These are phyloP conservation scores for Solanum chacoense DNA, from an alignment of 305 asterid genomes.

Conservation along the genomic window DNA sequence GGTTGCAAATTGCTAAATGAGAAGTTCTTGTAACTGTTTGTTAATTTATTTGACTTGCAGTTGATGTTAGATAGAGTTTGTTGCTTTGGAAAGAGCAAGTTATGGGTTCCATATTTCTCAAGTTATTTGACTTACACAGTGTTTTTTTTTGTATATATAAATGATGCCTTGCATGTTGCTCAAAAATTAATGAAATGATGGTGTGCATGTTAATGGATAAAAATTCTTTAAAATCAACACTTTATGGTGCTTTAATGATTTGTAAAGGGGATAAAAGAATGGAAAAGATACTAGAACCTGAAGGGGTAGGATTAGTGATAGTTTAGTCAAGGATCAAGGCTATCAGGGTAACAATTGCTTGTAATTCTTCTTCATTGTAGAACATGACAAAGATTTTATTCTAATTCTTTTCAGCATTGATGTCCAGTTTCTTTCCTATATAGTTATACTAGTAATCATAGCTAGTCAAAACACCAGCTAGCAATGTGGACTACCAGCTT, in stretches of 20 bases:
- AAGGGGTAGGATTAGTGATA: neutral
- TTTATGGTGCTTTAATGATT: neutral
- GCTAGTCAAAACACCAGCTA: neutral
- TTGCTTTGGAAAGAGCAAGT: neutral
- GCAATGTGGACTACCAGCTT: neutral
- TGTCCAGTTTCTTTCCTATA: neutral
- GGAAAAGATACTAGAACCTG: neutral
- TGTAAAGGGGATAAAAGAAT: neutral
- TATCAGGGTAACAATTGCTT: neutral
- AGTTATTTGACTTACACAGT: neutral
- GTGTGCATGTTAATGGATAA: neutral
- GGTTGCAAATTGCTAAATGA: slow-evolving; percentile 30
- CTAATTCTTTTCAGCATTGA: neutral
- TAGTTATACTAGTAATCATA: neutral
- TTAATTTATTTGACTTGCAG: neutral
- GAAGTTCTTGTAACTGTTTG: neutral
- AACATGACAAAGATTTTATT: neutral
- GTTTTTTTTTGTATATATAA: neutral
- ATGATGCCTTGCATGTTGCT: neutral
- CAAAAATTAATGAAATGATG: neutral
- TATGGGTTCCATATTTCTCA: neutral
- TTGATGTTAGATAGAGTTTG: neutral
- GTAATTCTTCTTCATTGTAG: neutral
- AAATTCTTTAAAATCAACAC: neutral
- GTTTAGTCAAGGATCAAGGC: neutral